Evolutionary conservation across 2,329 filamentous ascomycete species (phyloP).

Genomic region (Aspergillus unguis): DNA sequence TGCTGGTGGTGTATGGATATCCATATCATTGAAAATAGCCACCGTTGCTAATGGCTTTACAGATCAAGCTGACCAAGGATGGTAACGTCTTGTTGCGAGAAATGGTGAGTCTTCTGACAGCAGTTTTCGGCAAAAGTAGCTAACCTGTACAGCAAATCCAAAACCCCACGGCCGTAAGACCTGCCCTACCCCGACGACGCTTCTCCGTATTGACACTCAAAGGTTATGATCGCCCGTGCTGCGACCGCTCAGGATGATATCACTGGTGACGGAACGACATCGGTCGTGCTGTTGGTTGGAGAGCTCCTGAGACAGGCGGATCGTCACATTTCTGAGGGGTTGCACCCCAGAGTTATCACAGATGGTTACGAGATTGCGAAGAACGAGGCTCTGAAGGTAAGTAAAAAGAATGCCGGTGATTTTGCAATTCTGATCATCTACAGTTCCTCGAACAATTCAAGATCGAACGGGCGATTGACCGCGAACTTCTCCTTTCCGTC

Average conservation of each 20-base stretch:
- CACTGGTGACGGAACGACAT: slow-evolving; percentile 95
- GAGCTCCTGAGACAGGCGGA: slow-evolving; percentile 98
- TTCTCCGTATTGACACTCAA: slow-evolving; percentile 23
- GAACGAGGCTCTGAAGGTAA: slow-evolving; percentile 80
- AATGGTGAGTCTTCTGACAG: slow-evolving; percentile 48
- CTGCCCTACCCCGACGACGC: not conserved
- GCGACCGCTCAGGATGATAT: slow-evolving; percentile 98
- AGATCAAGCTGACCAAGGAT: slow-evolving; percentile 99
- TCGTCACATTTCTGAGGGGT: slow-evolving; percentile 91
- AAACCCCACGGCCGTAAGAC: slow-evolving; percentile 84
- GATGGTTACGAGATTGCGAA: slow-evolving; percentile 98
- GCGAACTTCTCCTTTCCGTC: slow-evolving; percentile 88
- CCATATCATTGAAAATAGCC: slow-evolving; percentile 6
- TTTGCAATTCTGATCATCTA: slow-evolving; percentile 6
- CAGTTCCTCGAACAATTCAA: slow-evolving; percentile 95
- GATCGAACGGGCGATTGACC: slow-evolving; percentile 79
- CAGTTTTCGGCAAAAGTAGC: slow-evolving; percentile 14
- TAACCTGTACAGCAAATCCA: slow-evolving; percentile 71
- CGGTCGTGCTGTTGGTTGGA: slow-evolving; percentile 89
- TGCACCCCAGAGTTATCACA: slow-evolving; percentile 93
- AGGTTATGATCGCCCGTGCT: slow-evolving; percentile 70
- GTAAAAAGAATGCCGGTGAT: not conserved
- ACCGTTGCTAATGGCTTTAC: slow-evolving; percentile 20
- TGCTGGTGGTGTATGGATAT: slow-evolving; percentile 52
- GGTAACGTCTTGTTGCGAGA: slow-evolving; percentile 78